Evolutionary conservation across 2,329 filamentous ascomycete genomes (phyloP).

Genomic region (Massarina eburnea): DNA sequence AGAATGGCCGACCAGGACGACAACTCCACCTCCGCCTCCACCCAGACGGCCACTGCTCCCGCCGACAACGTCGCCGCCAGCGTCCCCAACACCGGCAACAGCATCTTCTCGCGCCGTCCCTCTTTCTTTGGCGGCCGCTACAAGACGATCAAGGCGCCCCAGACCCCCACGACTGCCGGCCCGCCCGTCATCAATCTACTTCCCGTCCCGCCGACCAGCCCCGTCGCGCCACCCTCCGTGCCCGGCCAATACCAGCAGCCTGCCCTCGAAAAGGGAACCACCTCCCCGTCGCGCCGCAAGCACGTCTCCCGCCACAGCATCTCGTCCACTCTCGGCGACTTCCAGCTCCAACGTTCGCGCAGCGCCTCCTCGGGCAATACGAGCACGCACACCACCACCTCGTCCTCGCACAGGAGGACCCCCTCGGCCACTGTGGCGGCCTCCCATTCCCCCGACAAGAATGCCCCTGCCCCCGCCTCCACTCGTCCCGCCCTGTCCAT

Average conservation of each 20-base stretch:
- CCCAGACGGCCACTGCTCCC: neutral
- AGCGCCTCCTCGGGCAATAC: conserved; percentile 33
- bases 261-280: conserved; percentile 13
- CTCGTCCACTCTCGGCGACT: conserved; percentile 39
- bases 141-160: conserved; percentile 15
- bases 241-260: conserved; percentile 20
- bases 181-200: conserved; percentile 8
- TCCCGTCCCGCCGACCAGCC: neutral
- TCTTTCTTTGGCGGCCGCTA: conserved; percentile 33
- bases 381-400: conserved; percentile 1
- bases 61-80: conserved; percentile 6
- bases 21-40: neutral
- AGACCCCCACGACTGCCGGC: conserved; percentile 4
- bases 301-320: conserved; percentile 36
- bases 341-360: conserved; percentile 43
- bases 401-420: conserved; percentile 38
- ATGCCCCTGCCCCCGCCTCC: conserved; percentile 17
- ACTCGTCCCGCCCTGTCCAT: conserved; percentile 42
- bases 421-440: conserved; percentile 39
- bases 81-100: conserved; percentile 7
- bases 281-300: conserved; percentile 31
- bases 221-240: conserved; percentile 6
- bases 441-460: conserved; percentile 41
- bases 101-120: conserved; percentile 35
- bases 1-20: neutral